phyloP scores from a whole-genome alignment of 2,329 filamentous ascomycete species.

The Aspergillus sojae region DNA sequence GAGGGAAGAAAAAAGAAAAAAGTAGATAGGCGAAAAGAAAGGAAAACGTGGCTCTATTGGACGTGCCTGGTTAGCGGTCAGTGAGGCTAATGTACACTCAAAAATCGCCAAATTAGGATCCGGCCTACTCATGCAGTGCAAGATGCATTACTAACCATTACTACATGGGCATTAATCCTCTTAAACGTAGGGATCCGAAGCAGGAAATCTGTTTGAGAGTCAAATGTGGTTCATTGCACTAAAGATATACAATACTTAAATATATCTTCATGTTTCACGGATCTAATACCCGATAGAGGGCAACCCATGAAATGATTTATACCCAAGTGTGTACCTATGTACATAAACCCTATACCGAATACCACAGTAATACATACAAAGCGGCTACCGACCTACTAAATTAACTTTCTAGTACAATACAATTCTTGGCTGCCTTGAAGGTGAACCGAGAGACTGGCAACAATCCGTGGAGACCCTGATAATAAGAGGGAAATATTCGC shows the following conservation, averaged over 20 bases:
- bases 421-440: not conserved
- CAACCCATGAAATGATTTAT: not conserved
- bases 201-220: not conserved
- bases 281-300: not conserved
- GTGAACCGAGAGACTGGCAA: not conserved
- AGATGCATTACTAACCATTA: slow-evolving; percentile 4
- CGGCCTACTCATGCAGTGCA: slow-evolving; percentile 14
- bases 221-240: not conserved
- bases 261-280: not conserved
- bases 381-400: not conserved
- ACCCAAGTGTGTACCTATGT: not conserved
- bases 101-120: slow-evolving; percentile 12
- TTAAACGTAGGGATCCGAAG: not conserved
- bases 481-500: not conserved
- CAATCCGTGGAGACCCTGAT: not conserved
- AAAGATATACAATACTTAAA: not conserved
- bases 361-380: not conserved
- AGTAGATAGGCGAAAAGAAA: not conserved
- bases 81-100: slow-evolving; percentile 13
- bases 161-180: not conserved
- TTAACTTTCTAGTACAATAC: slow-evolving; percentile 2
- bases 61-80: not conserved
- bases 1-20: not conserved
- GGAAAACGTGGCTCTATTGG: slow-evolving; percentile 1
- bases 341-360: not conserved